Conservation (phyloP, 306 rosid genomes). For the Cucumis melo region DNA sequence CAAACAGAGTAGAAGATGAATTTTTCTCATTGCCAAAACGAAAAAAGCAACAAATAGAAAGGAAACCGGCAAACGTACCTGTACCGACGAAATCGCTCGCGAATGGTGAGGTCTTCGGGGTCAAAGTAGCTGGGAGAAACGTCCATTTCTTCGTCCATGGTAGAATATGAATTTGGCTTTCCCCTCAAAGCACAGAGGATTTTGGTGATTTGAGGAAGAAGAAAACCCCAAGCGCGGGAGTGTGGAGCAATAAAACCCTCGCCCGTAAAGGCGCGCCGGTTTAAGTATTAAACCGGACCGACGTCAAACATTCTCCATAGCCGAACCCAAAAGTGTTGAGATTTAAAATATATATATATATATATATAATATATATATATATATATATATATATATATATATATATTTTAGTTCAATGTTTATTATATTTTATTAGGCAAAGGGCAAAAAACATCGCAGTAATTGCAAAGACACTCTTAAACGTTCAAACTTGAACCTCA, state of each 20-base stretch:
- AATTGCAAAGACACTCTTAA: no score
- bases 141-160: constrained; percentile 1
- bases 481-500: no score
- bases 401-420: no score
- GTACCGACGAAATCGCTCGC: constrained; percentile 69
- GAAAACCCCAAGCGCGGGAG: background rate
- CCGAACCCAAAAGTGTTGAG: background rate
- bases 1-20: background rate
- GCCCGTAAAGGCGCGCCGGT: background rate
- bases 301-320: background rate
- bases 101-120: constrained; percentile 50
- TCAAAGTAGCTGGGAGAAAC: constrained; percentile 45
- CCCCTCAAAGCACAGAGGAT: background rate
- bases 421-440: no score
- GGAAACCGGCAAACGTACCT: constrained; percentile 22
- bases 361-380: no score
- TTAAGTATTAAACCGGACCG: background rate
- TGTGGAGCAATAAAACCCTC: background rate
- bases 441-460: no score
- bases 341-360: no score
- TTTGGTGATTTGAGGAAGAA: background rate
- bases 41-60: background rate
- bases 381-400: no score
- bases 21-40: background rate
- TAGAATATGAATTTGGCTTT: background rate